Conservation (phyloP, 1,284 basidiomycete genomes). For the Heterobasidion annosum region DNA sequence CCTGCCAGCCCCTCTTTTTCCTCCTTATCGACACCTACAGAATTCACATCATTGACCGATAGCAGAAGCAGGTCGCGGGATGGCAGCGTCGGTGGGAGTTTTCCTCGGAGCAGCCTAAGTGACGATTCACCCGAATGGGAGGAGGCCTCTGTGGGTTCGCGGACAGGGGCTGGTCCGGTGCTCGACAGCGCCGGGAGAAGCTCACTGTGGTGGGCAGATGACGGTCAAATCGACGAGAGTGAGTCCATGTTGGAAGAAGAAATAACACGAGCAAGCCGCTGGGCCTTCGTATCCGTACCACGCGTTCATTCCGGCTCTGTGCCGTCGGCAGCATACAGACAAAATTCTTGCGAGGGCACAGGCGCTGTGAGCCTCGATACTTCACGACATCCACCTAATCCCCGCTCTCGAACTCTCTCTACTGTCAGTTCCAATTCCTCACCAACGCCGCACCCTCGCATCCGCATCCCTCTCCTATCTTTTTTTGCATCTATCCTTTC, state of each 20-base stretch:
- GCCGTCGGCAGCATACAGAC: conserved; percentile 1
- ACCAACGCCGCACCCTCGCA: conserved; percentile 16
- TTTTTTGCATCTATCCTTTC: conserved; percentile 22
- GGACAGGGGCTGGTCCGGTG: not conserved
- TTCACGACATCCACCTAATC: not conserved
- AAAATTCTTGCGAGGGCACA: not conserved
- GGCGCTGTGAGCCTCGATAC: not conserved
- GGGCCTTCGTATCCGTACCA: conserved; percentile 11
- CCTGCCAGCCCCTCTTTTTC: conserved; percentile 16
- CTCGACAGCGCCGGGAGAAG: conserved; percentile 7
- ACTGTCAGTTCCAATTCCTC: conserved; percentile 8
- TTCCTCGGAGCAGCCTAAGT: conserved; percentile 1
- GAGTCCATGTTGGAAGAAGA: conserved; percentile 17
- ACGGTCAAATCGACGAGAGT: conserved; percentile 10
- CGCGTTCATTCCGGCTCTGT: conserved; percentile 1
- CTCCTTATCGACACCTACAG: conserved; percentile 7
- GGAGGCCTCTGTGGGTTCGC: not conserved
- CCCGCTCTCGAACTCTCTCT: conserved; percentile 12
- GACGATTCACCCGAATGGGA: conserved; percentile 2
- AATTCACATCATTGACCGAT: not conserved
- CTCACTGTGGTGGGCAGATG: conserved; percentile 19
- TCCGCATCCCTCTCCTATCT: conserved; percentile 23
- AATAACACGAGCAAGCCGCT: conserved; percentile 15
- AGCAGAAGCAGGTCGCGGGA: conserved; percentile 5
- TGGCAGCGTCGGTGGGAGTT: conserved; percentile 1